A percentile compares a stretch with the other conserved stretches of the same genome.
Evolutionary conservation across 352 stramenopile genomes (phyloP).

Genomic region (Pythium plurisporium): DNA sequence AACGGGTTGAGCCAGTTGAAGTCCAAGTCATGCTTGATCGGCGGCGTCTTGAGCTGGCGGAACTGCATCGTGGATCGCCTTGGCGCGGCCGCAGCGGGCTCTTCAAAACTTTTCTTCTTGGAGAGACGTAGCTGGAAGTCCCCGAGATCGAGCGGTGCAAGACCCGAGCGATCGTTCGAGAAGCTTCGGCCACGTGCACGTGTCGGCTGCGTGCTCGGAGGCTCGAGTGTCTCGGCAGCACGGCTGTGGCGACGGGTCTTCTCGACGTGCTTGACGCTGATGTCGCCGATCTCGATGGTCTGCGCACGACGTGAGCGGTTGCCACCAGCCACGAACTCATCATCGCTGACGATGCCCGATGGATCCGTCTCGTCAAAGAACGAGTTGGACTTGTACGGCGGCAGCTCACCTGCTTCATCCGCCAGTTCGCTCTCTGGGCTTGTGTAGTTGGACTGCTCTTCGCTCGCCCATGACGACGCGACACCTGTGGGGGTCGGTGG

Average conservation of each 20-base stretch:
- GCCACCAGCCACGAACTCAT: constrained; percentile 18
- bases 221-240: constrained; percentile 7
- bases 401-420: constrained; percentile 3
- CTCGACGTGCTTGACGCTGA: constrained; percentile 17
- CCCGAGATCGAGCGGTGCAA: constrained; percentile 8
- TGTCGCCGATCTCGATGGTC: constrained; percentile 25
- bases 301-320: constrained; percentile 21
- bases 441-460: constrained; percentile 9
- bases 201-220: not conserved
- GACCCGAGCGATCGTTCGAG: constrained; percentile 14
- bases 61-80: constrained; percentile 29
- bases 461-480: constrained; percentile 15
- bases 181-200: constrained; percentile 21
- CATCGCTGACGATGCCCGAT: constrained; percentile 23
- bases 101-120: constrained; percentile 7
- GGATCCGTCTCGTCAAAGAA: constrained; percentile 26
- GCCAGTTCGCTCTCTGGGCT: constrained; percentile 5
- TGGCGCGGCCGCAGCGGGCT: not conserved
- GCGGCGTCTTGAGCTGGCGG: constrained; percentile 57
- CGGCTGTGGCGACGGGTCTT: constrained; percentile 12
- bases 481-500: constrained; percentile 8
- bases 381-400: constrained; percentile 21
- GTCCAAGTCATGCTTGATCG: constrained; percentile 63
- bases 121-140: constrained; percentile 24
- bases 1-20: constrained; percentile 79